These are phyloP conservation scores for Ogataea salicorniae DNA, from an alignment of 805 yeast genomes.

Conservation along the genomic window DNA sequence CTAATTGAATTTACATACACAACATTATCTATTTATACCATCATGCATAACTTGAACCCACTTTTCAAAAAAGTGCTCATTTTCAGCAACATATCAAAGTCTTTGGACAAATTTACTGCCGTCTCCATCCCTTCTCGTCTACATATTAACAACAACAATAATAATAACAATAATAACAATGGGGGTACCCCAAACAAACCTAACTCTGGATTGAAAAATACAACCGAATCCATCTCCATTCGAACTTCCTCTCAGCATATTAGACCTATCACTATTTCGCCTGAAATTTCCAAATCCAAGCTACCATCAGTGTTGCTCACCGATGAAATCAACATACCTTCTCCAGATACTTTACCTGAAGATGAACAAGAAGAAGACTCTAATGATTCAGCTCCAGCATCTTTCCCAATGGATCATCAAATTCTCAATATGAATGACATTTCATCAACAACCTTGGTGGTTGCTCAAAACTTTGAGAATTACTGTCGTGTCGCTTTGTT, in stretches of 20 bases:
- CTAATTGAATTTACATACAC: conserved; percentile 25
- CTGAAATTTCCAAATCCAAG: conserved; percentile 14
- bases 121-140: conserved; percentile 14
- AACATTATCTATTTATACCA: conserved; percentile 26
- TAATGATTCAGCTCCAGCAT: conserved; percentile 21
- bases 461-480: conserved; percentile 36
- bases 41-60: conserved; percentile 27
- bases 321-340: neutral
- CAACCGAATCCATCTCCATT: conserved; percentile 2
- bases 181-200: neutral
- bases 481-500: conserved; percentile 30
- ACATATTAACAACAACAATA: conserved; percentile 2
- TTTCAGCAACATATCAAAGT: conserved; percentile 10
- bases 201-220: neutral
- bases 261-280: conserved; percentile 8
- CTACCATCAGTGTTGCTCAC: conserved; percentile 12
- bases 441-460: conserved; percentile 32
- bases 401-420: conserved; percentile 30
- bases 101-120: conserved; percentile 16
- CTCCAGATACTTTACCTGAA: neutral
- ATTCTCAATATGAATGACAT: conserved; percentile 28
- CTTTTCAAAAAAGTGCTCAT: conserved; percentile 15
- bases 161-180: neutral
- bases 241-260: conserved; percentile 5
- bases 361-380: conserved; percentile 2